A percentile compares a stretch with the other conserved stretches of the same genome.
These are phyloP conservation scores for Stachybotrys chartarum DNA, from an alignment of 2,329 filamentous ascomycete species.

Conservation along the genomic window DNA sequence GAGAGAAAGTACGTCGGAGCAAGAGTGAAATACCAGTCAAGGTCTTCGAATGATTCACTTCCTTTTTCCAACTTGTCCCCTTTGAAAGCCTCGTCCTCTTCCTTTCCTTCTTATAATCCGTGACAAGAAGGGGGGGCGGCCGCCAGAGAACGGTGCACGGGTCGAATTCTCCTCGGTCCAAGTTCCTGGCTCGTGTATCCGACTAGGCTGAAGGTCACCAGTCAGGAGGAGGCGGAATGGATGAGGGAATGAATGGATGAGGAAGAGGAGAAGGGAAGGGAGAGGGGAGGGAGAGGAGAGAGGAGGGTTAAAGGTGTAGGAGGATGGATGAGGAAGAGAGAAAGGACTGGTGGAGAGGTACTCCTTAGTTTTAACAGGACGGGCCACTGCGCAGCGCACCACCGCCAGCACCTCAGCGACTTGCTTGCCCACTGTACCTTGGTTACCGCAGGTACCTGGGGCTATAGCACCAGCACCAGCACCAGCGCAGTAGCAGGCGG, in stretches of 20 bases:
- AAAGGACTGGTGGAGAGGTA: constrained; percentile 48
- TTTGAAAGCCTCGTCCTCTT: constrained; percentile 8
- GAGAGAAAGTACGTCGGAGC: background rate
- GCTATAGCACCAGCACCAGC: too few relatives aligned
- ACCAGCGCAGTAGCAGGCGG: background rate
- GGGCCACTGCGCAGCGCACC: background rate
- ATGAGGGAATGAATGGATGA: constrained; percentile 49
- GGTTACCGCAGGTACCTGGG: too few relatives aligned
- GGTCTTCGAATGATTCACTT: constrained; percentile 11
- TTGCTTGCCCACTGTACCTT: too few relatives aligned
- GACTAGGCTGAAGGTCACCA: constrained; percentile 10
- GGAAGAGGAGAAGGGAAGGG: constrained; percentile 29
- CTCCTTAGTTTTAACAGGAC: constrained; percentile 27
- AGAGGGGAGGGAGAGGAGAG: constrained; percentile 27
- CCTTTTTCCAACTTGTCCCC: constrained; percentile 2
- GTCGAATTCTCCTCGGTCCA: constrained; percentile 27
- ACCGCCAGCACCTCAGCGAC: background rate
- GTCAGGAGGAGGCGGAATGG: constrained; percentile 41
- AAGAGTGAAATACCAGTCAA: constrained; percentile 32
- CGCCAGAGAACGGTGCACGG: constrained; percentile 12
- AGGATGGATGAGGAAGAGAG: constrained; percentile 46
- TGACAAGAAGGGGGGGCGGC: constrained; percentile 12
- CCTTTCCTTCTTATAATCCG: constrained; percentile 7
- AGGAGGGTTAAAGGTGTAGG: constrained; percentile 38
- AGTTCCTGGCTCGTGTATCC: background rate